Base-by-base conservation (phyloP, 2,329 filamentous ascomycete genomes). In the Beauveria sp. region DNA sequence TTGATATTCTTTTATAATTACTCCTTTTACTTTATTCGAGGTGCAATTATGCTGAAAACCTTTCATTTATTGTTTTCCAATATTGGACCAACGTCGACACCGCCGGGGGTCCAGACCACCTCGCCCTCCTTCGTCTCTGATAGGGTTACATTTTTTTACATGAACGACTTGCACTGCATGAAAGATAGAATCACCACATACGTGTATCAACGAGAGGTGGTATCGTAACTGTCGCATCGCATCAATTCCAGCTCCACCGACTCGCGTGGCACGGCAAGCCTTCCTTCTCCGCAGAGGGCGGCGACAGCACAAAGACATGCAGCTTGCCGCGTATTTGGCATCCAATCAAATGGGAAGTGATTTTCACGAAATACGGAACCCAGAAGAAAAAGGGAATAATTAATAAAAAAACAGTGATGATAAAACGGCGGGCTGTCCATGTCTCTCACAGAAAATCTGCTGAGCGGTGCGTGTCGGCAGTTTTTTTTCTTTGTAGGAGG, bases 251-350 rank as follows among this genome's bases (percentile, higher is more conserved):
- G 31, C 45, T 49, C 55, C 55, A 58, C 55, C 56, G 14, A 20
- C 31, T 51, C 46, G 56, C 46, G 56, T 59, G 56, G 56, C 46
- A 59, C 46, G 42, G 28, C 45, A 59, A 45, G 43, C n/a, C 31
- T 20, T 45, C 14, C n/a, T 31, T 43, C 52, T 28, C 18, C 12
- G 16, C n/a, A 51, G 51, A 42, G 24, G 34, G 20, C 34, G 31
- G 9, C 9, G 54, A 24, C 20, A 28, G 42, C 45, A 20, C 42
- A 56, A 20, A 45, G 53, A 54, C 38, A 42, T 42, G 52, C 52
- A 54, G 42, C 14, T 5, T 22, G 18, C 38, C 24, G 7, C 28
- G 28, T 8, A 24, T 40, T 42, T 43, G 52, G 22, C 38, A 24
- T 28, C 38, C 8, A 26, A 28, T 54, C 16, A 26, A 54, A 22